phyloP scores from a whole-genome alignment of 176 grass and related monocot species.

The Rhipidocladum racemiflorum region DNA sequence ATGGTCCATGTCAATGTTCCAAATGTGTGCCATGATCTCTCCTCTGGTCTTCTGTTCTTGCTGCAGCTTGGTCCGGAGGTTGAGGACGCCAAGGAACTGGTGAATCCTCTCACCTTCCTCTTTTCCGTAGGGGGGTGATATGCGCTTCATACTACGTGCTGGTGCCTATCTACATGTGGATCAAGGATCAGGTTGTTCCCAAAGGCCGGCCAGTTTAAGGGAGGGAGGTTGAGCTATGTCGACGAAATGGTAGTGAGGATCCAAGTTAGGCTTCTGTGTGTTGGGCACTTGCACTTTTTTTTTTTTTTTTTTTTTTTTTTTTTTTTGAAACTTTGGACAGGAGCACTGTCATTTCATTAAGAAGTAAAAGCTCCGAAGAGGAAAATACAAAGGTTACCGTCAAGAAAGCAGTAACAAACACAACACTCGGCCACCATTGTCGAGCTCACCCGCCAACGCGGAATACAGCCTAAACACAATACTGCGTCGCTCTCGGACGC shows the following conservation, averaged over 20 bases:
- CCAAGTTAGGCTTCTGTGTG: not conserved
- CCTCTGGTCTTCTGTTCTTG: not conserved
- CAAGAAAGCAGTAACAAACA: no score
- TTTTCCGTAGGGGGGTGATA: conserved; percentile 31
- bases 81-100: conserved; percentile 47
- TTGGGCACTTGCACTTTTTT: not conserved
- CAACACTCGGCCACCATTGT: no score
- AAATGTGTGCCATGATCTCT: not conserved
- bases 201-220: conserved; percentile 59
- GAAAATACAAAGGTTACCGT: no score
- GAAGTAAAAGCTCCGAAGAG: no score
- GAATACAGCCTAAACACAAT: no score
- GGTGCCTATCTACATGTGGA: conserved; percentile 72
- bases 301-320: no score
- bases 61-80: conserved; percentile 62
- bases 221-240: not conserved
- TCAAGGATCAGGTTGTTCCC: conserved; percentile 62
- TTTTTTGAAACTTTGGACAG: no score
- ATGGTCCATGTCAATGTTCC: not conserved
- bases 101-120: conserved; percentile 61
- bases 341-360: no score
- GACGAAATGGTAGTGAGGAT: not conserved
- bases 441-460: no score
- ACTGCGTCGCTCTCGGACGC: no score
- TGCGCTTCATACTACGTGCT: not conserved